Percentiles rank a stretch among this genome's conserved stretches.
Evolutionary conservation across 345 rosid species (phyloP).

Genomic region (Salix caprea): DNA sequence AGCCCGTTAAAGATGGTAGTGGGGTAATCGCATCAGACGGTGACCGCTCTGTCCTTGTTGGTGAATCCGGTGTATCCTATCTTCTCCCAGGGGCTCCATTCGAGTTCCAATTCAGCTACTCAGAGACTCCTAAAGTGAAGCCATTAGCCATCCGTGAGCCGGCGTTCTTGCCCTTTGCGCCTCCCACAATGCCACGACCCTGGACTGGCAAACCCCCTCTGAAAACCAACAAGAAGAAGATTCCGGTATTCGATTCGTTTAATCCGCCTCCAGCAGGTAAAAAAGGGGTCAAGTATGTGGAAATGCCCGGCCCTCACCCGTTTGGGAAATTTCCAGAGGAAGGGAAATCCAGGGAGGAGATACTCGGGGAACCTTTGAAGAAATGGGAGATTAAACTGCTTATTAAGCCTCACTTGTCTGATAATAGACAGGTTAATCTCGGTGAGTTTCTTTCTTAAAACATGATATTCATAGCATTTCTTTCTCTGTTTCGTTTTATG

Average conservation of each 20-base stretch:
- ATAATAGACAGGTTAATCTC: slow-evolving; percentile 88
- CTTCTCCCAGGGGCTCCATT: slow-evolving; percentile 90
- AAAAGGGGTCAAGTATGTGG: slow-evolving; percentile 57
- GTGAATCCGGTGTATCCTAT: slow-evolving; percentile 81
- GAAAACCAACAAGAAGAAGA: slow-evolving; percentile 70
- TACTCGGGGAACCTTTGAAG: slow-evolving; percentile 78
- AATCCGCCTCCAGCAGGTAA: slow-evolving; percentile 57
- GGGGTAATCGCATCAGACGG: slow-evolving; percentile 62
- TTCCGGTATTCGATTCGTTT: slow-evolving; percentile 73
- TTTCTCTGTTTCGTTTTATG: neutral
- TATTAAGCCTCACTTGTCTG: slow-evolving; percentile 57
- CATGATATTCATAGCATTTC: neutral
- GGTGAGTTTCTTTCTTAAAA: slow-evolving; percentile 41
- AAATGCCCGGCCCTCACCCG: slow-evolving; percentile 66
- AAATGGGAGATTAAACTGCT: slow-evolving; percentile 76
- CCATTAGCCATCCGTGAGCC: slow-evolving; percentile 93
- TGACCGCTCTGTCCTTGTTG: slow-evolving; percentile 62
- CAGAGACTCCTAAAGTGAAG: slow-evolving; percentile 73
- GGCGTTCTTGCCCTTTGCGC: slow-evolving; percentile 86
- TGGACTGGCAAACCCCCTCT: slow-evolving; percentile 99
- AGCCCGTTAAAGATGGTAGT: slow-evolving; percentile 53
- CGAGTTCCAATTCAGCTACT: slow-evolving; percentile 91
- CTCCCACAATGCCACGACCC: slow-evolving; percentile 91
- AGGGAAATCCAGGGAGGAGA: slow-evolving; percentile 56
- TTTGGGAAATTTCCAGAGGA: slow-evolving; percentile 66